phyloP scores from a whole-genome alignment of 352 stramenopile species.

The Pythium insidiosum region DNA sequence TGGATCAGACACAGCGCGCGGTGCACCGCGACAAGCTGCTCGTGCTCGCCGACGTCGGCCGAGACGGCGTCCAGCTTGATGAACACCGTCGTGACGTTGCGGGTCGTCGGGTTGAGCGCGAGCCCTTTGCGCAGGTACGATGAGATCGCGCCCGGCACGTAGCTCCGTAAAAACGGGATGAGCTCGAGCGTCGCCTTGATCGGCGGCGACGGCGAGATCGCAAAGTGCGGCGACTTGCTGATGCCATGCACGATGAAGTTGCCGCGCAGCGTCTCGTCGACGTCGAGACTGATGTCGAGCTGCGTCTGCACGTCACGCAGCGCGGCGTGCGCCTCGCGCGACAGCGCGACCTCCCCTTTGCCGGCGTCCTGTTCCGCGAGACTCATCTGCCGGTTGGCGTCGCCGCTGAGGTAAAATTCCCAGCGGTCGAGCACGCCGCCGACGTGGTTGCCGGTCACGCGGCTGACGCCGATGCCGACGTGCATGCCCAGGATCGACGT shows the following conservation, averaged over 20 bases:
- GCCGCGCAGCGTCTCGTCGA: constrained; percentile 19
- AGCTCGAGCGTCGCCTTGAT: constrained; percentile 25
- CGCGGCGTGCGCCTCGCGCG: constrained; percentile 32
- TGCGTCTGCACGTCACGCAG: constrained; percentile 20
- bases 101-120: constrained; percentile 48
- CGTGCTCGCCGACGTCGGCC: constrained; percentile 24
- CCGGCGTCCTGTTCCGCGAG: constrained; percentile 52
- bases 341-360: constrained; percentile 72
- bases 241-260: constrained; percentile 39
- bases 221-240: constrained; percentile 6
- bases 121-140: constrained; percentile 59
- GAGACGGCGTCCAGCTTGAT: constrained; percentile 54
- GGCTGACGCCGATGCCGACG: constrained; percentile 72
- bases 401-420: constrained; percentile 83
- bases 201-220: constrained; percentile 2
- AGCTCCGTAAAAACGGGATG: constrained; percentile 50
- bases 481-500: constrained; percentile 62
- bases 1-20: constrained; percentile 58
- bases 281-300: constrained; percentile 14
- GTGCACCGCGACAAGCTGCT: constrained; percentile 51
- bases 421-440: constrained; percentile 75
- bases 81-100: constrained; percentile 68
- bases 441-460: constrained; percentile 72
- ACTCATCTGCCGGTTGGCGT: constrained; percentile 79
- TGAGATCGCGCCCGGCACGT: constrained; percentile 65